A percentile compares a stretch with the other conserved stretches of the same genome.
Evolutionary conservation across 1,284 basidiomycete genomes (phyloP).

Genomic region (Microbotryomycetes sp.): DNA sequence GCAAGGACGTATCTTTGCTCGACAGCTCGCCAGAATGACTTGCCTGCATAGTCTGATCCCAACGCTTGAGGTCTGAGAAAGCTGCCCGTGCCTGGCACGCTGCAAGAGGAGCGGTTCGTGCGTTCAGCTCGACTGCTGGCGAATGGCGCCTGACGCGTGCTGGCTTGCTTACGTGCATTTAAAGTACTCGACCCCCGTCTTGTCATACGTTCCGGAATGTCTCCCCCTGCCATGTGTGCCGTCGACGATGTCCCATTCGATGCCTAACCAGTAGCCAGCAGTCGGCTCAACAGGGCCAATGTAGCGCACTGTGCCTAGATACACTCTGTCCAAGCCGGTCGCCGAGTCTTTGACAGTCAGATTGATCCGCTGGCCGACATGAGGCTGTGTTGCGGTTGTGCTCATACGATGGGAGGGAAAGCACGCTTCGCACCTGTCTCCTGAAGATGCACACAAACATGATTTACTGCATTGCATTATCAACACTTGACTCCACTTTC

Average conservation of each 20-base stretch:
- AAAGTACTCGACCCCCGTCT: constrained; percentile 73
- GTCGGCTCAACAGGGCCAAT: constrained; percentile 60
- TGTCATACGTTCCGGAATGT: constrained; percentile 62
- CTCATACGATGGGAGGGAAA: too few species aligned
- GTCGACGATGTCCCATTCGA: constrained; percentile 71
- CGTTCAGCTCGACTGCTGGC: constrained; percentile 5
- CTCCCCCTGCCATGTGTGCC: constrained; percentile 71
- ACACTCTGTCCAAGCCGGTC: neutral
- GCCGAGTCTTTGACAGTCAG: neutral
- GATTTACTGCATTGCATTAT: too few species aligned
- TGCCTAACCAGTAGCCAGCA: constrained; percentile 71
- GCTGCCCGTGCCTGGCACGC: constrained; percentile 38
- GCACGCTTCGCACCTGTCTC: too few species aligned
- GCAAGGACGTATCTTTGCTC: constrained; percentile 64
- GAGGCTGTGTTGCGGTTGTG: too few species aligned
- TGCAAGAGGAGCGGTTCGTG: neutral
- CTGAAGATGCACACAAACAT: too few species aligned
- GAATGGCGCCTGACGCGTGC: neutral
- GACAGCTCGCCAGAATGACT: constrained; percentile 67
- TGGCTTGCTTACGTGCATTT: constrained; percentile 54
- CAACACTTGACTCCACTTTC: too few species aligned
- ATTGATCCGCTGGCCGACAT: neutral
- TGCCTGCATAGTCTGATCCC: constrained; percentile 48
- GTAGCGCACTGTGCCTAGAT: constrained; percentile 55
- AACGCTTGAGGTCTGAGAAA: constrained; percentile 32